Evolutionary conservation across 139 green algal genomes (phyloP).

Genomic region (Volvox africanus): DNA sequence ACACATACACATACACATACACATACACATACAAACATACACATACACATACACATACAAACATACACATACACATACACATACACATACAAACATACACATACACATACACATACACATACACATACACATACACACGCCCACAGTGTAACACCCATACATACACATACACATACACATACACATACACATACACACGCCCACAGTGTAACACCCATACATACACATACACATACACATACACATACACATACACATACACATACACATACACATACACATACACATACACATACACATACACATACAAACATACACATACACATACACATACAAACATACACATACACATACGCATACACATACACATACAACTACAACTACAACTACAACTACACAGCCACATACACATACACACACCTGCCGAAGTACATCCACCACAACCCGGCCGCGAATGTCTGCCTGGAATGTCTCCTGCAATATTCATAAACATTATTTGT

Average conservation of each 20-base stretch:
- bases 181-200: constrained; percentile 11
- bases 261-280: background rate
- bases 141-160: too few species aligned
- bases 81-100: background rate
- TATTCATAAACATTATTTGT: background rate
- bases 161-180: background rate
- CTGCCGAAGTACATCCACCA: constrained; percentile 67
- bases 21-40: background rate
- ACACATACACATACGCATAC: background rate
- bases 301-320: background rate
- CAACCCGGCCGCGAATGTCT: constrained; percentile 53
- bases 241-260: background rate
- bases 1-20: background rate
- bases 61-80: background rate
- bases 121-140: constrained; percentile 11
- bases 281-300: background rate
- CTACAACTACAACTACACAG: too few species aligned
- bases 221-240: background rate
- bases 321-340: constrained; percentile 26
- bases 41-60: background rate
- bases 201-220: too few species aligned
- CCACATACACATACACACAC: background rate
- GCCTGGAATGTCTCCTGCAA: constrained; percentile 62
- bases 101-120: background rate
- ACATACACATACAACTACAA: constrained; percentile 52